Evolutionary conservation across 164 flowering plant species (phyloP), one percentile per base, ranked within the genome.

Genomic region (Cinnamomum micranthum): DNA sequence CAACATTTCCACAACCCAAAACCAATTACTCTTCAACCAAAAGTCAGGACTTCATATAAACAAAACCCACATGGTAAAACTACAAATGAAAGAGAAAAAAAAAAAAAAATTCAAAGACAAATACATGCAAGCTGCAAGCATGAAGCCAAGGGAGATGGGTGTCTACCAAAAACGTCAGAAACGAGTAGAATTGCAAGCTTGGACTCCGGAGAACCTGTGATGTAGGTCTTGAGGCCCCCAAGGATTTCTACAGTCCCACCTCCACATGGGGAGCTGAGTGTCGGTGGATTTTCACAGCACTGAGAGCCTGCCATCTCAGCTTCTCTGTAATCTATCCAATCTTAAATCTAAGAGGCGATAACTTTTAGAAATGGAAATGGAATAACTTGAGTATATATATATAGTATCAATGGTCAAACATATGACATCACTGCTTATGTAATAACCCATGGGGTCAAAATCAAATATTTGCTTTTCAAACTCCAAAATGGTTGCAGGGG

Each of bases 161-260:
- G n/a, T n/a, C 77, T 68, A 89, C 96, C 97, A 74, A 69, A 90
- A 70, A 89, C 20, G 69, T 93, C 97, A 50, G 97, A 84, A 65
- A 85, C 58, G 69, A 93, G 84, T 72, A 93, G 79, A 65, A 91
- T 71, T 11, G 88, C 89, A 24, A 41, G 78, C 52, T 87, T 88
- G 81, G 92, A 87, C 69, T 80, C 77, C 4, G 85, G 47, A 41
- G 89, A 69, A 19, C 93, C 91, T 71, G 86, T 27, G 74, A 87
- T 75, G 63, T 93, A 93, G 67, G 87, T 68, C n/a, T 78, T 83
- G 76, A 90, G 82, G 68, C 92, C 92, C 63, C 84, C 97, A 23
- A 91, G 31, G 27, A 82, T 58, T 65, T 86, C 82, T 4, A 90
- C 87, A 51, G 71, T 75, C 5, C 97, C 97, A 6, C 24, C 71